Evolutionary conservation across 768 basidiomycete genomes (phyloP), one percentile per base, ranked within the genome.

Genomic region (Serendipita vermifera): DNA sequence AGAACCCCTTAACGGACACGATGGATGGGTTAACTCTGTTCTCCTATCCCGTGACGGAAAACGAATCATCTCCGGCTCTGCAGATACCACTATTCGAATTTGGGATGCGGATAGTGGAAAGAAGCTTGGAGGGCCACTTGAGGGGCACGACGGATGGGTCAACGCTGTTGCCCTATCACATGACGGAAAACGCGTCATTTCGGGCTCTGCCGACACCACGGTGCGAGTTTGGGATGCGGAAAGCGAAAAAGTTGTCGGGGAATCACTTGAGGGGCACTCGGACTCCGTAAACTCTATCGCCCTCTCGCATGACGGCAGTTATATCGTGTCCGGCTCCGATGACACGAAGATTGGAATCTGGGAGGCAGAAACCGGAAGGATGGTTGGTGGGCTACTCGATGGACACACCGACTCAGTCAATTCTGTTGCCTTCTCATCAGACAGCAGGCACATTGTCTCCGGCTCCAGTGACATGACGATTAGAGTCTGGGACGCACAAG

Each of bases 391-490:
- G 14, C 68, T 67, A 54, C 29, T 93, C 62, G 81, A 85, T 60
- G 91, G 91, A 3, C 91, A 96, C 70, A 80, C 81, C 63, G 86
- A 89, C 64, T 91, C 93, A 64, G 91, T 96, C 64, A 93, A 93
- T 69, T 89, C 89, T 1, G 81, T 96, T 60, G 89, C 87, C 67
- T 94, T 92, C 69, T 87, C 88, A 1, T 70, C 74, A 15, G 87
- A 92, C 62, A 90, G 91, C 5, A 75, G 81, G 3, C 75, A 85
- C 62, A 83, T 94, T 61, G 87, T 92, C 11, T 91, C 88, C 2
- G 92, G 90, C 15, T 91, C 88, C 0, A 89, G 90, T 2, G 87
- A 82, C 69, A 75, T 75, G 66, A 79, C 77, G 0, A 78, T 78
- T 26, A 67, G 77, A 41, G 75, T 81, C 54, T 82, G 80, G 80